Evolutionary conservation across 1,284 basidiomycete genomes (phyloP), one percentile per base, ranked within the genome.

Genomic region (Peniophora sp.): DNA sequence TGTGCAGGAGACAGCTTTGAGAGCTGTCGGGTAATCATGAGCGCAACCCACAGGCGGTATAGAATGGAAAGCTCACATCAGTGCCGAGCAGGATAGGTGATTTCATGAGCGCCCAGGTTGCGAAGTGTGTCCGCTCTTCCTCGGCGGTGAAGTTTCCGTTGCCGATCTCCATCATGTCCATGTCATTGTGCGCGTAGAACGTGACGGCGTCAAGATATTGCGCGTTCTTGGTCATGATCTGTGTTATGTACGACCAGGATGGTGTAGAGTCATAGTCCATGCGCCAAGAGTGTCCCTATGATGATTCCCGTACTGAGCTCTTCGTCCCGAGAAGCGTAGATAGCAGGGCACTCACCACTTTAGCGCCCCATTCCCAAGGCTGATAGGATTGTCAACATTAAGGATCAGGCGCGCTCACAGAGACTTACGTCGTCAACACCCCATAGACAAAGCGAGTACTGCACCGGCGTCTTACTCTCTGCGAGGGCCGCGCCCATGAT

Each of bases 161-260:
- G 59, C 76, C 75, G 38, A 77, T 77, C 58, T 78, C 75, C 77
- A 81, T 78, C 78, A 79, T 79, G 56, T 81, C 78, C 77, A 79
- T 79, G 53, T 81, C 78, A 54, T 78, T 78, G 57, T 79, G 77
- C 1, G 69, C 65, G 45, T 62, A 72, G 59, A 79, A 81, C 48
- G 73, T 63, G 55, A 73, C 63, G 11, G 66, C 63, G 11, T 35
- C 67, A 63, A 36, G 78, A 53, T 76, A 65, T 32, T 64, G 59
- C 16, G 69, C 71, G 53, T 78, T 77, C n/a, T 60, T 69, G 3
- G 50, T 62, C 38, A 79, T 73, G 55, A 75, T 71, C 17, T 59
- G 66, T 5, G 67, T 70, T 38, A 79, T 72, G 55, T 70, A 79
- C 19, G 65, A 65, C 77, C 78, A 79, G 3, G 69, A 66, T 1